Evolutionary conservation across 441 rosid genomes (phyloP).

Genomic region (Isatis lusitanica): DNA sequence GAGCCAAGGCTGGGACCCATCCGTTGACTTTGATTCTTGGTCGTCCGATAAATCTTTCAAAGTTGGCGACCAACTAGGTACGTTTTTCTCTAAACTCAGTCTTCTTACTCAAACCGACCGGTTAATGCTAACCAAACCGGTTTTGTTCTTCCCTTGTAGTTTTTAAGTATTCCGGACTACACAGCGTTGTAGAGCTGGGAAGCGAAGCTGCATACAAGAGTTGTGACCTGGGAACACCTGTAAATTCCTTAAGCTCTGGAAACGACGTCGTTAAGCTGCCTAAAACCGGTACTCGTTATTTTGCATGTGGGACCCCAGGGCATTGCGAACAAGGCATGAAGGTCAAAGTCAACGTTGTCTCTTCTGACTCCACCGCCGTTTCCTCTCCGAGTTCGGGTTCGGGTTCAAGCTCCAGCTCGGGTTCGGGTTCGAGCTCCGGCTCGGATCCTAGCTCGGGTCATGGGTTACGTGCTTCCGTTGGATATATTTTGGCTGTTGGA

Average conservation of each 20-base stretch:
- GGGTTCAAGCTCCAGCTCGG: background rate
- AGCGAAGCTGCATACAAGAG: conserved; percentile 72
- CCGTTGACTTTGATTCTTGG: conserved; percentile 77
- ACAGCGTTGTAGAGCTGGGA: conserved; percentile 78
- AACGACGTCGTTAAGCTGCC: conserved; percentile 69
- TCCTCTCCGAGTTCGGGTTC: conserved; percentile 41
- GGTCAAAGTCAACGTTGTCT: conserved; percentile 59
- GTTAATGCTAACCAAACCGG: background rate
- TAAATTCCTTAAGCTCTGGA: conserved; percentile 63
- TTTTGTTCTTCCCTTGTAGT: conserved; percentile 38
- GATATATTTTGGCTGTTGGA: conserved; percentile 20
- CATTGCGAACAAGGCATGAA: conserved; percentile 93
- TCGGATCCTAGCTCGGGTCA: conserved; percentile 19
- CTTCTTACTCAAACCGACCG: background rate
- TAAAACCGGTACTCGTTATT: conserved; percentile 74
- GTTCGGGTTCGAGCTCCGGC: conserved; percentile 1
- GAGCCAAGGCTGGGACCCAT: conserved; percentile 88
- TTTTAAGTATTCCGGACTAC: conserved; percentile 84
- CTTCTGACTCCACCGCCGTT: conserved; percentile 53
- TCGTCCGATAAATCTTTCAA: conserved; percentile 64
- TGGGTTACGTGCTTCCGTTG: conserved; percentile 19
- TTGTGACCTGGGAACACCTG: conserved; percentile 68
- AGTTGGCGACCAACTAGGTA: conserved; percentile 83
- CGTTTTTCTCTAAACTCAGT: background rate
- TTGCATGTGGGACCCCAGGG: conserved; percentile 80